A percentile compares a stretch with the other conserved stretches of the same genome.
phyloP scores from a whole-genome alignment of 2,329 filamentous ascomycete species.

The Fusarium clavum region DNA sequence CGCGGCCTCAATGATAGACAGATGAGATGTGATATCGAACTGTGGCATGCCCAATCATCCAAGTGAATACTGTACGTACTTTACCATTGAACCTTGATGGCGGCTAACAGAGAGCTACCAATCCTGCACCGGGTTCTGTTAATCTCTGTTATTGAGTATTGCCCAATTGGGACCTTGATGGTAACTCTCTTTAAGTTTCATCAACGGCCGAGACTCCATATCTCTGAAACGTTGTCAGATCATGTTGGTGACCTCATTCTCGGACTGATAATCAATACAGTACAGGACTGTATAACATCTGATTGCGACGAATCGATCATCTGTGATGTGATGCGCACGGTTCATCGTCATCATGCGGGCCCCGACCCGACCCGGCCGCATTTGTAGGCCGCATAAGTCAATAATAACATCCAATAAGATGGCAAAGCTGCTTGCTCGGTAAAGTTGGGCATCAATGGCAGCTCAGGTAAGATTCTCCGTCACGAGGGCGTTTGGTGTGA shows the following conservation, averaged over 20 bases:
- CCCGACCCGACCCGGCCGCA: conserved; percentile 30
- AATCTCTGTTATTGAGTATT: not conserved
- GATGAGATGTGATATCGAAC: not conserved
- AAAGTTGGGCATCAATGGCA: conserved; percentile 35
- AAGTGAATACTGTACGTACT: not conserved
- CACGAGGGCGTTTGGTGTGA: conserved; percentile 17
- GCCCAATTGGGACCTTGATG: not conserved
- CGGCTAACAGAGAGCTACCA: not conserved
- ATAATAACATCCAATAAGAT: conserved; percentile 12
- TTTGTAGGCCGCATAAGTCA: conserved; percentile 25
- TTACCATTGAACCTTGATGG: not conserved
- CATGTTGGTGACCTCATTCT: not conserved
- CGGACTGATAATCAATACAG: not conserved
- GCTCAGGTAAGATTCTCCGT: conserved; percentile 14
- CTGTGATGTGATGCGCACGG: conserved; percentile 6
- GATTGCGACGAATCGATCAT: not conserved
- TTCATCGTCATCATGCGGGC: conserved; percentile 29
- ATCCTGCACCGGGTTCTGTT: not conserved
- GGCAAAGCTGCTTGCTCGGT: not conserved
- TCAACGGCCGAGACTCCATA: not conserved
- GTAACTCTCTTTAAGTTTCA: not conserved
- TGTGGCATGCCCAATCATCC: not conserved
- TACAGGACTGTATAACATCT: not conserved
- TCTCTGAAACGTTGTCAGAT: conserved; percentile 1
- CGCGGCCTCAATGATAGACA: not conserved